Evolutionary conservation across 1,139 yeast species (phyloP).

Genomic region (Geotrichum bryndzae): DNA sequence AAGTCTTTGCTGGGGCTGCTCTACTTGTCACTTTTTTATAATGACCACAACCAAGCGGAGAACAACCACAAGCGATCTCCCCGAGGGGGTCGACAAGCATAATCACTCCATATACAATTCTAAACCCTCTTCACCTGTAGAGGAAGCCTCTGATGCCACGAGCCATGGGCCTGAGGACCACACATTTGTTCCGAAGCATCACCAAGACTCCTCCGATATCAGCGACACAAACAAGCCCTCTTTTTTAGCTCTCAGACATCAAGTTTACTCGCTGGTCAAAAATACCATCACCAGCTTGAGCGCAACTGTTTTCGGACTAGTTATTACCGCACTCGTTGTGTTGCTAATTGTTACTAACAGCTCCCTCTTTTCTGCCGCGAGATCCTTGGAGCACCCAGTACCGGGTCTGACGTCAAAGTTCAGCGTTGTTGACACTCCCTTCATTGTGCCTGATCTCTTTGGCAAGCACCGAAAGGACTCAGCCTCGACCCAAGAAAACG

Average conservation of each 20-base stretch:
- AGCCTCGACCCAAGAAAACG: not conserved
- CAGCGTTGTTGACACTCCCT: not conserved
- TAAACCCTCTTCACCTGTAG: not conserved
- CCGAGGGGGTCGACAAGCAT: not conserved
- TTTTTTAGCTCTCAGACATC: not conserved
- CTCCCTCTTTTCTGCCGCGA: not conserved
- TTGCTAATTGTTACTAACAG: not conserved
- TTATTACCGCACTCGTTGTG: not conserved
- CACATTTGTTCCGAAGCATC: not conserved
- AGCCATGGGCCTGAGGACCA: not conserved
- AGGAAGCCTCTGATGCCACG: not conserved
- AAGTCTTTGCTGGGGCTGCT: no score
- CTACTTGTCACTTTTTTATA: not conserved
- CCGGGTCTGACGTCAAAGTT: not conserved
- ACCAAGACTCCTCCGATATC: not conserved
- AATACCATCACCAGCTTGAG: not conserved
- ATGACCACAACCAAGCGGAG: not conserved
- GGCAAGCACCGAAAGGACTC: not conserved
- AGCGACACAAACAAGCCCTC: not conserved
- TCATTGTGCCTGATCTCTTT: not conserved
- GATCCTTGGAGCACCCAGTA: not conserved
- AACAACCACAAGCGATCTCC: not conserved
- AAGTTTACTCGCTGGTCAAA: not conserved
- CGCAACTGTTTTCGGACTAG: not conserved
- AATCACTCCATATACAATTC: not conserved